Conservation (phyloP, 371 early-diverging fungal genomes). For the Phascolomyces articulosus region DNA sequence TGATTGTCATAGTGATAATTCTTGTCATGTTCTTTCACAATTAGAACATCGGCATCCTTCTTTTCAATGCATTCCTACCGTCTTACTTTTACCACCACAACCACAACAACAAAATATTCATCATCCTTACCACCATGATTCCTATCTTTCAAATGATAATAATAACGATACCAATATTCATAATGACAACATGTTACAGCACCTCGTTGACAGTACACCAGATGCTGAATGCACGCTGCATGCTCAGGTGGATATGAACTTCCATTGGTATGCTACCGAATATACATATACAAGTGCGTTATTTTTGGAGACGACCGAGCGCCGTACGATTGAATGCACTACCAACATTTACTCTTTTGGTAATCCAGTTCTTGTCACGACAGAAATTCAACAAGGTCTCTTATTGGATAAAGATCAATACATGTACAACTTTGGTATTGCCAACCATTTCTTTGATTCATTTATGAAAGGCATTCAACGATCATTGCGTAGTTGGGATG, state of each 20-base stretch:
- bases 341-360: conserved; percentile 69
- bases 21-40: conserved; percentile 25
- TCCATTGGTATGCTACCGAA: conserved; percentile 38
- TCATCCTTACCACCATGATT: background rate
- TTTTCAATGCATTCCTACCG: conserved; percentile 27
- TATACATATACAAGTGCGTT: conserved; percentile 43
- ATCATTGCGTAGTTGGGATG: conserved; percentile 45
- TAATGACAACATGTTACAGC: conserved; percentile 20
- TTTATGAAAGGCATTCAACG: conserved; percentile 50
- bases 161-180: background rate
- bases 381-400: conserved; percentile 55
- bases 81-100: conserved; percentile 10
- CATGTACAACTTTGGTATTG: conserved; percentile 55
- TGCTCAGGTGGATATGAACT: conserved; percentile 33
- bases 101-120: too few species aligned
- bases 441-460: conserved; percentile 63
- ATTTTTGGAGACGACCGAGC: conserved; percentile 54
- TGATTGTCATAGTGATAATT: conserved; percentile 11
- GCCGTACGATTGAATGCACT: conserved; percentile 57
- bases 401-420: conserved; percentile 45
- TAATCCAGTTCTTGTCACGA: conserved; percentile 57
- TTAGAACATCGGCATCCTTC: conserved; percentile 30
- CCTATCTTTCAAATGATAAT: conserved; percentile 20
- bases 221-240: background rate
- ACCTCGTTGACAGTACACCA: conserved; percentile 21